Conservation (phyloP, 2,329 filamentous ascomycete species). For the Helminthosporium solani region DNA sequence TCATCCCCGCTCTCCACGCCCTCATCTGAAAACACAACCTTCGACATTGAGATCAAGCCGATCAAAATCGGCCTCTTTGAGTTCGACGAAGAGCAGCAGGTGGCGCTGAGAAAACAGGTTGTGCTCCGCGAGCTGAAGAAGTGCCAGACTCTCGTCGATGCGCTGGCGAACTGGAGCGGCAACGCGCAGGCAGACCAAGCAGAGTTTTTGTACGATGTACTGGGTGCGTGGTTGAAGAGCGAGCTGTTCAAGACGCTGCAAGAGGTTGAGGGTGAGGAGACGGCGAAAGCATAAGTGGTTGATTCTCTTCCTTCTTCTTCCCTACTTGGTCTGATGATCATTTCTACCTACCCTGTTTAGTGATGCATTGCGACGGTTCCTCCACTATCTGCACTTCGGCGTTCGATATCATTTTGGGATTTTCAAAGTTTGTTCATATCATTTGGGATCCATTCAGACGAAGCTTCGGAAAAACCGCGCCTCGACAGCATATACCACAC, state of each 20-base stretch:
- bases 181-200: conserved; percentile 24
- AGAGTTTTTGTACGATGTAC: conserved; percentile 32
- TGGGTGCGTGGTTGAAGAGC: conserved; percentile 37
- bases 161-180: conserved; percentile 29
- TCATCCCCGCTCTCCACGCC: conserved; percentile 22
- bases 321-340: no score
- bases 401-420: no score
- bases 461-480: no score
- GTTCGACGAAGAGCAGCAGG: conserved; percentile 31
- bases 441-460: no score
- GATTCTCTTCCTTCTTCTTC: no score
- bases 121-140: conserved; percentile 32
- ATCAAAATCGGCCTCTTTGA: conserved; percentile 29
- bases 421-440: no score
- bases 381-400: no score
- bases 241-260: conserved; percentile 31
- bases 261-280: conserved; percentile 22
- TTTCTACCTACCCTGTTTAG: no score
- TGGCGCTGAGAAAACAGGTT: conserved; percentile 25
- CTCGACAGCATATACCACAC: no score
- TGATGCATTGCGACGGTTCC: no score
- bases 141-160: conserved; percentile 30
- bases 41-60: conserved; percentile 26
- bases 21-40: conserved; percentile 15
- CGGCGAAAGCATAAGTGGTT: no score